Evolutionary conservation across 2,329 filamentous ascomycete genomes (phyloP).

Genomic region (Kalmusia sp.): DNA sequence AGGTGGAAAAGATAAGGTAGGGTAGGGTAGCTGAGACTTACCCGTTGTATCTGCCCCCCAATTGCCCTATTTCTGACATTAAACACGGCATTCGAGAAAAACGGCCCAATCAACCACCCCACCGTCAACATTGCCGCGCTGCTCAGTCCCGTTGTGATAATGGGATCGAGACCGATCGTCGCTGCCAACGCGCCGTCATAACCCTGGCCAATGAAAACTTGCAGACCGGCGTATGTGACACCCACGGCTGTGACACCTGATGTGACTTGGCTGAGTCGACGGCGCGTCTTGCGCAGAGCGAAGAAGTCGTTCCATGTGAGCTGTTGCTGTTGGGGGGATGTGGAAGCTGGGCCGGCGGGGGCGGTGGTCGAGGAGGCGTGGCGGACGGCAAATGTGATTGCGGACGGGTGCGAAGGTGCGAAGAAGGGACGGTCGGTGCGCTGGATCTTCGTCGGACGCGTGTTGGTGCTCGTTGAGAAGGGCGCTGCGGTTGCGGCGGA

Average conservation of each 20-base stretch:
- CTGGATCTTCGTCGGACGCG: slow-evolving; percentile 30
- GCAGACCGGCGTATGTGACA: slow-evolving; percentile 68
- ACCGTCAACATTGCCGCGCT: slow-evolving; percentile 78
- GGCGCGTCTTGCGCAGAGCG: slow-evolving; percentile 82
- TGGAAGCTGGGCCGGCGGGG: slow-evolving; percentile 13
- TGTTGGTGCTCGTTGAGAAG: slow-evolving; percentile 33
- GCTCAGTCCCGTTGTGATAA: slow-evolving; percentile 82
- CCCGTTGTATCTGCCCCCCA: slow-evolving; percentile 73
- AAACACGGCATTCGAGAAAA: slow-evolving; percentile 81
- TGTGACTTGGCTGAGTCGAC: slow-evolving; percentile 81
- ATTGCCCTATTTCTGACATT: slow-evolving; percentile 75
- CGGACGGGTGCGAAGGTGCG: slow-evolving; percentile 14
- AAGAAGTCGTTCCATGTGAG: slow-evolving; percentile 89
- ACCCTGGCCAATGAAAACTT: slow-evolving; percentile 73
- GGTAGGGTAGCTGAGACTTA: slow-evolving; percentile 49
- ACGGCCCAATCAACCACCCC: slow-evolving; percentile 88
- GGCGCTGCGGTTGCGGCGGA: slow-evolving; percentile 27
- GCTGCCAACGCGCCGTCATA: slow-evolving; percentile 71
- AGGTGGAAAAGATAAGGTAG: background rate
- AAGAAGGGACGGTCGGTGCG: slow-evolving; percentile 22
- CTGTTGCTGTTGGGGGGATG: slow-evolving; percentile 26
- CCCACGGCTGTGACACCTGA: slow-evolving; percentile 71
- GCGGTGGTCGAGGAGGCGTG: slow-evolving; percentile 32
- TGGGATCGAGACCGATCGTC: slow-evolving; percentile 84
- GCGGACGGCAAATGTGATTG: slow-evolving; percentile 20